These are phyloP conservation scores for Smittium mucronatum DNA, from an alignment of 371 early-diverging fungal species.

Conservation along the genomic window DNA sequence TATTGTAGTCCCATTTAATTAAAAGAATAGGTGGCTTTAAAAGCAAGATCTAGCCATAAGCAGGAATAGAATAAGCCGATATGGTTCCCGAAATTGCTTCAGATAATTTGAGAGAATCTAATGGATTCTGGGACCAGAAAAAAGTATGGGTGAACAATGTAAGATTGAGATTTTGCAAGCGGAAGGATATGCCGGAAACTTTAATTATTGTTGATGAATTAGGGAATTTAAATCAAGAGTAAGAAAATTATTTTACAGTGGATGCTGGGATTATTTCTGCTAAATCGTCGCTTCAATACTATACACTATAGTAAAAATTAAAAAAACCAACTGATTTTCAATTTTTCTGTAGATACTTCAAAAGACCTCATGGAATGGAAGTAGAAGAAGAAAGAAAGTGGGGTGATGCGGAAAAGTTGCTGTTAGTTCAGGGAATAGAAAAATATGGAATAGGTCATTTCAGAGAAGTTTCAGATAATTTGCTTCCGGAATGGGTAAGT, in stretches of 20 bases:
- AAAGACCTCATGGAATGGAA: constrained; percentile 45
- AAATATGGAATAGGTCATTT: constrained; percentile 80
- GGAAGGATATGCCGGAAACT: constrained; percentile 69
- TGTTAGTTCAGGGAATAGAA: constrained; percentile 68
- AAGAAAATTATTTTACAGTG: constrained; percentile 17
- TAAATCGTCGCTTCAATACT: background rate
- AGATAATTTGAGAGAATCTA: too few relatives aligned
- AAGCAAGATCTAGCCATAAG: too few relatives aligned
- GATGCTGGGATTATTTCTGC: background rate
- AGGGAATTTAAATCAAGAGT: constrained; percentile 81
- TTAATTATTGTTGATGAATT: constrained; percentile 63
- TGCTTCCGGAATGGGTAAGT: constrained; percentile 69
- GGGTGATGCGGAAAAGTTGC: constrained; percentile 61
- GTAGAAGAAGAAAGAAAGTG: constrained; percentile 50
- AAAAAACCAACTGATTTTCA: too few relatives aligned
- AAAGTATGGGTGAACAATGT: constrained; percentile 67
- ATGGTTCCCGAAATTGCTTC: too few relatives aligned
- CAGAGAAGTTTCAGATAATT: constrained; percentile 64
- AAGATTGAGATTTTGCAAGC: constrained; percentile 65
- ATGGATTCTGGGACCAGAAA: constrained; percentile 33
- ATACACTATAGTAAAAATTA: too few relatives aligned
- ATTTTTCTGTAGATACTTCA: constrained; percentile 54
- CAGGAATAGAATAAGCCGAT: too few relatives aligned
- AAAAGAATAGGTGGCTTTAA: too few relatives aligned
- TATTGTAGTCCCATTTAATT: too few relatives aligned